phyloP scores from a whole-genome alignment of 176 grass and related monocot species.

The Echinochloa phyllopogon region DNA sequence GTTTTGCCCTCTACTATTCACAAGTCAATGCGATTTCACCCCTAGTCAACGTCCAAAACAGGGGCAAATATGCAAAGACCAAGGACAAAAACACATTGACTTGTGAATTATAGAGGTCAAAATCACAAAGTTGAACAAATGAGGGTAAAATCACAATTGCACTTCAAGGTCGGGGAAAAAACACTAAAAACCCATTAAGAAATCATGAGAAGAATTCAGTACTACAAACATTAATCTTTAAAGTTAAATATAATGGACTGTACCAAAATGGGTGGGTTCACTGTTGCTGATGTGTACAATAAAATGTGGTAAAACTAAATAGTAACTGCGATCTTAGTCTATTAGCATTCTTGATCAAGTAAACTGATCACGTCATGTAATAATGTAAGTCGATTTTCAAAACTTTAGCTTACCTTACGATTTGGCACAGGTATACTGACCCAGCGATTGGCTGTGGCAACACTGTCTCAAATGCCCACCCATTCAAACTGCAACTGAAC shows the following conservation, averaged over 20 bases:
- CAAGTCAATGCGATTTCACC: too few species aligned
- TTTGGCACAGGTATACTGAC: slow-evolving; percentile 30
- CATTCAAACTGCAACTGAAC: slow-evolving; percentile 29
- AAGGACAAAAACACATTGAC: too few species aligned
- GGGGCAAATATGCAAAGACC: too few species aligned
- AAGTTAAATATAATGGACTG: slow-evolving; percentile 1
- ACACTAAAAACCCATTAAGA: too few species aligned
- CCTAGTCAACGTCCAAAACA: too few species aligned
- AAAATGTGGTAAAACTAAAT: slow-evolving; percentile 19
- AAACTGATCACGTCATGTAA: neutral
- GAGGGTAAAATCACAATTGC: too few species aligned
- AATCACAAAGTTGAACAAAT: too few species aligned
- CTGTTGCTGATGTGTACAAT: neutral
- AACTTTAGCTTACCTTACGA: slow-evolving; percentile 12
- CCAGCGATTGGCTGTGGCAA: neutral
- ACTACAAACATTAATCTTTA: neutral
- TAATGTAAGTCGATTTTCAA: slow-evolving; percentile 8
- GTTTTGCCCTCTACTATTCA: too few species aligned
- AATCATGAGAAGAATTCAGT: neutral
- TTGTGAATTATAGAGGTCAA: too few species aligned
- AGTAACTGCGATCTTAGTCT: neutral
- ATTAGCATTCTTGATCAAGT: slow-evolving; percentile 17
- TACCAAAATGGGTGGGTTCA: slow-evolving; percentile 3
- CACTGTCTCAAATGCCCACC: neutral
- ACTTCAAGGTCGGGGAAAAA: too few species aligned